Evolutionary conservation across 2,329 filamentous ascomycete species (phyloP).

Genomic region (Saccharata proteae): DNA sequence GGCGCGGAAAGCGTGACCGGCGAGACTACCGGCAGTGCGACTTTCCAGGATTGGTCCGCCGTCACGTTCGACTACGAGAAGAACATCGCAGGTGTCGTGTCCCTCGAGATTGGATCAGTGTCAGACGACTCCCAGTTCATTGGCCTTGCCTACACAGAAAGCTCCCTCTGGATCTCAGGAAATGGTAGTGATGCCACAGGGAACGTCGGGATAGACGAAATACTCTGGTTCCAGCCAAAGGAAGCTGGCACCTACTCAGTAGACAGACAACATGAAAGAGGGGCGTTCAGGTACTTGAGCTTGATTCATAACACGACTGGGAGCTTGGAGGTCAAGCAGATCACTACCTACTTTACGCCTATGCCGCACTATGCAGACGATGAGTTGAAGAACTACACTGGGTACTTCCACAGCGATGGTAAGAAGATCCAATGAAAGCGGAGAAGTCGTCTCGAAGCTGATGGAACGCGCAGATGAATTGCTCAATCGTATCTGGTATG

Average conservation of each 20-base stretch:
- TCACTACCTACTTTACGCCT: conserved; percentile 33
- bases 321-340: conserved; percentile 23
- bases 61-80: conserved; percentile 29
- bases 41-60: conserved; percentile 24
- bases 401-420: conserved; percentile 32
- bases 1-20: conserved; percentile 21
- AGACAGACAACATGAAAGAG: too few species aligned
- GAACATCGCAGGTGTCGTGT: conserved; percentile 31
- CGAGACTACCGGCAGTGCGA: conserved; percentile 16
- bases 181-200: too few species aligned
- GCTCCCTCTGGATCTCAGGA: too few species aligned
- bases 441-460: background rate
- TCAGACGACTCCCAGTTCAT: too few species aligned
- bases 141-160: too few species aligned
- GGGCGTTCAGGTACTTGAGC: too few species aligned
- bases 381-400: conserved; percentile 23
- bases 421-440: background rate
- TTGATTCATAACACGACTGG: conserved; percentile 34
- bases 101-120: too few species aligned
- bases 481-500: conserved; percentile 34
- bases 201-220: too few species aligned
- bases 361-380: conserved; percentile 30
- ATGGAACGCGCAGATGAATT: conserved; percentile 23
- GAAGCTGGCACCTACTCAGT: too few species aligned
- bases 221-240: too few species aligned